Percentiles rank a stretch among this genome's conserved stretches.
Conservation (phyloP, 192 early-diverging fungal genomes). For the Coemansia sp. region DNA sequence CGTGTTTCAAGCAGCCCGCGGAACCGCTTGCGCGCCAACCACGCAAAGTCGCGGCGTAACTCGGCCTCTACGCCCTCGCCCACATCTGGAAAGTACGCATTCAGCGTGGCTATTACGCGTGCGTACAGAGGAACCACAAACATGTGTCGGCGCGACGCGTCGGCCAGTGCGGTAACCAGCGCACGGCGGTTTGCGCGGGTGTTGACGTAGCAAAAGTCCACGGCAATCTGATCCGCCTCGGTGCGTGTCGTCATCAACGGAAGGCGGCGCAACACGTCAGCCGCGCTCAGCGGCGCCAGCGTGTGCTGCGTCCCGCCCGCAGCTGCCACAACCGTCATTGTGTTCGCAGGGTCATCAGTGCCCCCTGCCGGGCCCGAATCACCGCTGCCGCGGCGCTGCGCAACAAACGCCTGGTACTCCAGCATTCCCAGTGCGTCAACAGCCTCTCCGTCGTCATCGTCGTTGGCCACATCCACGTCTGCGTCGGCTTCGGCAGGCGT, state of each 20-base stretch:
- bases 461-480: constrained; percentile 10
- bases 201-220: constrained; percentile 93
- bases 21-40: constrained; percentile 67
- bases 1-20: constrained; percentile 40
- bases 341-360: constrained; percentile 10
- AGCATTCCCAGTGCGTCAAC: constrained; percentile 19
- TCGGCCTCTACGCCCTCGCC: constrained; percentile 65
- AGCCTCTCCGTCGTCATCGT: constrained; percentile 28
- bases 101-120: constrained; percentile 83
- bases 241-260: constrained; percentile 77
- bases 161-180: constrained; percentile 72
- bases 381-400: constrained; percentile 12
- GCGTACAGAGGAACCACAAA: constrained; percentile 91
- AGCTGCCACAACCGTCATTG: constrained; percentile 23
- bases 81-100: constrained; percentile 87
- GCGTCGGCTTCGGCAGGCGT: neutral
- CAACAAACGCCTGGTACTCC: constrained; percentile 48
- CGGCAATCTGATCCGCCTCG: constrained; percentile 83
- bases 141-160: constrained; percentile 75
- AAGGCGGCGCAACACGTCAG: constrained; percentile 70
- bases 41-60: constrained; percentile 54
- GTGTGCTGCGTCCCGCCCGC: constrained; percentile 9
- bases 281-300: constrained; percentile 52
- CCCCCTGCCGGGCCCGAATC: neutral
- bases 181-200: constrained; percentile 71